Conservation (phyloP, 2,329 filamentous ascomycete species). For the Ophiocordyceps unilateralis region DNA sequence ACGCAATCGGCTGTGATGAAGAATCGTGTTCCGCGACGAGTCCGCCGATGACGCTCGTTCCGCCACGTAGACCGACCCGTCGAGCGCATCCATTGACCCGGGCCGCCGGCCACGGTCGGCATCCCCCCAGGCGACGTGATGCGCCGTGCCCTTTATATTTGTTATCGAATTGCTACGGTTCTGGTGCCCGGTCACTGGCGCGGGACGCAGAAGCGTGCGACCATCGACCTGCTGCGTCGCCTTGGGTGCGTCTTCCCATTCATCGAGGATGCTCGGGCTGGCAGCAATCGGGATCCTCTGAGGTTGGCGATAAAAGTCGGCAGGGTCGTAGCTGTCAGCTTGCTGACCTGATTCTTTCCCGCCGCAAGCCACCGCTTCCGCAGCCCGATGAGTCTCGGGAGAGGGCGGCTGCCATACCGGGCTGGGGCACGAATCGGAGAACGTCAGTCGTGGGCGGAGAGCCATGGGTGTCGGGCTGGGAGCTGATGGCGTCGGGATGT, state of each 20-base stretch:
- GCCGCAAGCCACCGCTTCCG: neutral
- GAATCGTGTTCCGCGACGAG: neutral
- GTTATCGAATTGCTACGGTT: too few species aligned
- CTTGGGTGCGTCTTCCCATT: neutral
- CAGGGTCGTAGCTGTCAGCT: neutral
- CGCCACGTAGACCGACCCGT: neutral
- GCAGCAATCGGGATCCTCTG: neutral
- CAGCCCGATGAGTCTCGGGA: too few species aligned
- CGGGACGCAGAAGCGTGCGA: too few species aligned
- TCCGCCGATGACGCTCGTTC: neutral
- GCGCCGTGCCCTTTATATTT: too few species aligned
- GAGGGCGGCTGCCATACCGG: neutral
- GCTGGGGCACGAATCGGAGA: neutral
- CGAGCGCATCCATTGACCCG: too few species aligned
- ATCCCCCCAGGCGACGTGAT: too few species aligned
- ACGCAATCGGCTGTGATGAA: neutral
- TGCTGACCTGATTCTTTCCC: neutral
- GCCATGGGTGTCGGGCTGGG: slow-evolving; percentile 15
- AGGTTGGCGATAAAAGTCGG: neutral
- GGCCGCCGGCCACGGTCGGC: neutral
- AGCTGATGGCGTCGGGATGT: slow-evolving; percentile 14
- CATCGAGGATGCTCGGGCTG: neutral
- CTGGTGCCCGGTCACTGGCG: too few species aligned
- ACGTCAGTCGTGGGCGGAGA: neutral
- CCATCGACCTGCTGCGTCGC: too few species aligned